Conservation (phyloP, 306 rosid genomes). For the Inga oerstediana region DNA sequence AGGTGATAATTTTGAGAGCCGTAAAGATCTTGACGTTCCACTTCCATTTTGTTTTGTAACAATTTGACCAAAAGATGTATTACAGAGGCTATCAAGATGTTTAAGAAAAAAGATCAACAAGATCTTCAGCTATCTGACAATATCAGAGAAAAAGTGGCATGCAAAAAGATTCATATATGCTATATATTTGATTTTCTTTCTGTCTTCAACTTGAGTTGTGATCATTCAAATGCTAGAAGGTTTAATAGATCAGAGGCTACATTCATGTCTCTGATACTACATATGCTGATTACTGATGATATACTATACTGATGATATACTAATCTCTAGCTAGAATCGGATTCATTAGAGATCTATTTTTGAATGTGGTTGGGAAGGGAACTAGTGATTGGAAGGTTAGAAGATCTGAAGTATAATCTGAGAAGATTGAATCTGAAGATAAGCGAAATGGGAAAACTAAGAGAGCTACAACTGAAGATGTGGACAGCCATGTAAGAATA, state of each 20-base stretch:
- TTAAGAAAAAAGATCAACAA: not conserved
- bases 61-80: not conserved
- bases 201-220: not conserved
- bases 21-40: not conserved
- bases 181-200: not conserved
- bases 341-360: not conserved
- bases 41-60: constrained; percentile 17
- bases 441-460: not conserved
- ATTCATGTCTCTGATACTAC: not conserved
- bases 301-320: too few species aligned
- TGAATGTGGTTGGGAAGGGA: not conserved
- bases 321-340: not conserved
- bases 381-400: not conserved
- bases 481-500: not conserved
- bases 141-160: constrained; percentile 15
- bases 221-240: not conserved
- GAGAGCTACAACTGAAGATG: not conserved
- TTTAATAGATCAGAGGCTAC: not conserved
- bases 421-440: not conserved
- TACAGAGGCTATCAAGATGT: not conserved
- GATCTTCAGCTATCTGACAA: not conserved
- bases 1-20: not conserved
- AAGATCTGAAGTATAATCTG: not conserved
- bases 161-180: not conserved
- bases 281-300: not conserved